Evolutionary conservation across 768 basidiomycete genomes (phyloP), one percentile per base, ranked within the genome.

Genomic region (Grammothele lineata): DNA sequence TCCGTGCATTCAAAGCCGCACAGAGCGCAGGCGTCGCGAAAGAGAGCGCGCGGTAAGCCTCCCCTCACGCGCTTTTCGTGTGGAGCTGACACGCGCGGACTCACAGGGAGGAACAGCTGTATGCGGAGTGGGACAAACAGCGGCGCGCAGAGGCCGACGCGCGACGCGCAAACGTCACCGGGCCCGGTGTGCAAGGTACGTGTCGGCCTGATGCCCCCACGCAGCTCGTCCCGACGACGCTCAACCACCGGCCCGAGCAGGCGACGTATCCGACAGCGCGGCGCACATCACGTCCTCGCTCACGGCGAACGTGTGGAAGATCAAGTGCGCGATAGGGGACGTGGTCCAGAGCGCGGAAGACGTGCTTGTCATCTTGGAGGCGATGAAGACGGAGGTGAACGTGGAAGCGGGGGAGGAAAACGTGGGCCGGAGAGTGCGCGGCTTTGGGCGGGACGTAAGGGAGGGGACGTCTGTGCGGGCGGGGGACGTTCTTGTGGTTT

Each of bases 381-480:
- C 82, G 1, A 84, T 83, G 83, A 84, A 85, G 62, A 80, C 76
- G 0, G 79, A 81, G 55, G 73, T 83, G 36, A 66, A 70, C 12
- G 57, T 84, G 14, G 60, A 60, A 40, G 74, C 76, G 0, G 72
- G 75, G 0, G 68, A 73, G 15, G 65, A 63, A 8, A 70, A 71
- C 41, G 57, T 78, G 1, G 78, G 78, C 2, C 75, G 64, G 21
- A 66, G 41, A 14, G 68, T 82, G 0, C 57, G 50, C 25, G 64
- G 64, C 0, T 57, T 77, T 4, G 74, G 71, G 1, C 62, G 59
- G 14, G 74, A 70, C 0, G 55, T 77, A 7, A 56, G 55, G 27
- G 74, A 72, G 43, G 77, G 80, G 1, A 68, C 58, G 2, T 55
- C 63, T 0, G 76, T 83, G 14, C 62, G 64, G 30, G 68, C 73